Base-by-base conservation (phyloP, 1,284 basidiomycete species). In the Ustilago crameri region DNA sequence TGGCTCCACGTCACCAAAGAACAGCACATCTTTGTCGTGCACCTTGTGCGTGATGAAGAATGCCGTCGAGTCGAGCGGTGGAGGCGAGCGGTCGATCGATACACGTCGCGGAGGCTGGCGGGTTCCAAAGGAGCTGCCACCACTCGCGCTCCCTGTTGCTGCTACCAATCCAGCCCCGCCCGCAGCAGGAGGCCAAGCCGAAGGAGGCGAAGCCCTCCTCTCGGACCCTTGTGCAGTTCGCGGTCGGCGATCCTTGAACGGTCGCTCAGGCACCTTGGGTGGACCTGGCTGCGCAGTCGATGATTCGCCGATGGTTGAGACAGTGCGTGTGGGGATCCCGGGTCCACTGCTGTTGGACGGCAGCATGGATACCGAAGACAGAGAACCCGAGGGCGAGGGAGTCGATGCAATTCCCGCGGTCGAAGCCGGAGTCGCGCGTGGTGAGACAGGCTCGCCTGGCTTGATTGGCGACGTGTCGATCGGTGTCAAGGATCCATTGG, bases 1-100 rank as follows among this genome's bases (percentile, higher is more conserved):
- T 2, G 80, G 78, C 50, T 82, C 80, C 3, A 82, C 80, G 55
- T 82, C 80, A 30, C 80, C 80, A 47, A 82, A 74, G 60, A 82
- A 81, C 44, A 82, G 69, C 18, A 81, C 78, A 41, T 81, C 79
- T 26, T 59, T 63, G 49, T 79, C 79, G 27, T 73, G 72, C 9
- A 49, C 51, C 22, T 54, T 67, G 70, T 82, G 74, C 3, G 71
- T 79, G 65, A 82, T 75, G 53, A 79, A 76, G 41, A 80, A 82
- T 0, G 79, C 79, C 1, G 80, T 82, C 20, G 73, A 76, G 38
- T 79, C 78, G 35, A 80, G 64, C 41, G 74, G 51, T 9, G 75
- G 76, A 3, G 71, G 74, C 9, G 63, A 52, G 2, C 58, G 69
- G 23, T 66, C 63, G 47, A 74, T 71, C 20, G 64, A 60, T 12